Evolutionary conservation across 495 filamentous ascomycete genomes (phyloP), one percentile per base, ranked within the genome.

Genomic region (Penicillium pancosmium): DNA sequence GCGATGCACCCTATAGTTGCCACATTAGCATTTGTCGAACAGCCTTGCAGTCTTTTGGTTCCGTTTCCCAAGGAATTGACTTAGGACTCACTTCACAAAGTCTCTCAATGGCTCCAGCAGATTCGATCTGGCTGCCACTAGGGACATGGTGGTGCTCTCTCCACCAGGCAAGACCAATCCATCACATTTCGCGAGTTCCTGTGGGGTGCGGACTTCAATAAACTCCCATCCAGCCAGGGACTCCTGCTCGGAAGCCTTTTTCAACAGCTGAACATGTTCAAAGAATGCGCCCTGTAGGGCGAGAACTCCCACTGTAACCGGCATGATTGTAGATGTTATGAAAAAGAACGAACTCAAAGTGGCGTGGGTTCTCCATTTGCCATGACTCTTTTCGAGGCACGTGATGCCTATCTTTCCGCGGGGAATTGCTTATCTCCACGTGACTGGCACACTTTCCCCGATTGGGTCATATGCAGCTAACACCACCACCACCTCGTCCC

Each of bases 201-300:
- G 71, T 16, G 84, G 72, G 33, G 87, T 98, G 53, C 93, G 89
- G 48, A 98, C 88, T 69, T 96, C 89, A 61, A 86, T 76, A 70
- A 92, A 92, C 57, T 67, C 63, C 78, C 91, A 87, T 61, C 77
- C 66, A 23, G 67, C 56, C 41, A 54, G 60, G 21, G 18, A 46
- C 68, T 52, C 47, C 56, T 60, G 64, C 36, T 64, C 65, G 0
- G 84, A 80, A 3, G 95, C 94, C 60, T 82, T 80, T 53, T 82
- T 82, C 36, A 98, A 80, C 27, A 96, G 82, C 57, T 85, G 80
- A 33, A 96, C 66, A 76, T 98, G 94, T 69, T 98, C 94, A 67
- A 82, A 78, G 67, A 98, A 97, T 43, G 94, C 93, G 63, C 94
- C 94, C 74, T 98, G 94, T 13, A 98, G 82, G 57, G 94, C 94